phyloP scores from a whole-genome alignment of 257 asterid species.

The Salvia rosmarinus region DNA sequence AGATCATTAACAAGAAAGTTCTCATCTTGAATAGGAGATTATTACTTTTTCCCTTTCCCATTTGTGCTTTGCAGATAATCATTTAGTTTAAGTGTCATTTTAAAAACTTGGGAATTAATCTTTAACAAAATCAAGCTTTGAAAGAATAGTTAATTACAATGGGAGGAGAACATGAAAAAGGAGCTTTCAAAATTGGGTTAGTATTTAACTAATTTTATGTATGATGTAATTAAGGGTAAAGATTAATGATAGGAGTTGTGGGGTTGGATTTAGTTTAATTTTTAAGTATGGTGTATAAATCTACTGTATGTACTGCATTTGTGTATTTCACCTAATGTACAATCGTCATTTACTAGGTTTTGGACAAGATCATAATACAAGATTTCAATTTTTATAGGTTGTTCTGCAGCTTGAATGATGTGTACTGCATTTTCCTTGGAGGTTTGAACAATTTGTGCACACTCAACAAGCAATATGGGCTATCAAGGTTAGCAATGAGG shows the following conservation, averaged over 20 bases:
- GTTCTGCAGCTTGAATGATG: conserved; percentile 75
- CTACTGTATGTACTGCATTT: neutral
- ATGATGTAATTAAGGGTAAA: neutral
- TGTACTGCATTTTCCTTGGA: conserved; percentile 82
- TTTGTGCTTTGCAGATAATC: neutral
- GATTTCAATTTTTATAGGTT: conserved; percentile 49
- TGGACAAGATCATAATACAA: conserved; percentile 13
- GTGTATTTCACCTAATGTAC: neutral
- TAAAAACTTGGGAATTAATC: neutral
- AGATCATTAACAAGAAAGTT: neutral
- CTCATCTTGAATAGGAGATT: neutral
- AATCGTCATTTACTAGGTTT: neutral
- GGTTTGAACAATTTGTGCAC: conserved; percentile 61
- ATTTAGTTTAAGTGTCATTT: neutral
- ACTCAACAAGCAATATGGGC: conserved; percentile 84
- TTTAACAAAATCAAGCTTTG: neutral
- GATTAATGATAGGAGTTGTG: neutral
- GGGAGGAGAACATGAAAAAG: too few species aligned
- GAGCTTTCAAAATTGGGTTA: neutral
- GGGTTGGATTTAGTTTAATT: neutral
- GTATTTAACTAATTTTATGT: neutral
- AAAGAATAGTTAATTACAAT: neutral
- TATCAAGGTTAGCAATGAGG: conserved; percentile 73
- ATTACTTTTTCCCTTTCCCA: neutral
- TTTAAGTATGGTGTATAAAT: neutral